Evolutionary conservation across 148 eudicot genomes (phyloP), one percentile per base, ranked within the genome.

Genomic region (Salicornia ramosissima): DNA sequence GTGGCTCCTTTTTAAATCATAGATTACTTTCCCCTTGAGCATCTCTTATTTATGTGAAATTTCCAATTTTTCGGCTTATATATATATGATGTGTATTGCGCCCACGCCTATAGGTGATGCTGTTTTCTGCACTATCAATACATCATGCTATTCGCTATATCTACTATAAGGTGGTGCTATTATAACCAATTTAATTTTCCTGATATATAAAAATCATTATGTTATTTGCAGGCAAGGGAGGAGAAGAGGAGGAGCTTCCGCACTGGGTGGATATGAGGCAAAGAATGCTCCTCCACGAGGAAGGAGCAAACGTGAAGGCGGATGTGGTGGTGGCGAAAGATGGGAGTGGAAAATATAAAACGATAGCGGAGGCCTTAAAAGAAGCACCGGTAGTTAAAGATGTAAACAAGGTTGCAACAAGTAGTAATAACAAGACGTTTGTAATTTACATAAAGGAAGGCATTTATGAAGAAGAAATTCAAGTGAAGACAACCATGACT

Each of bases 381-480:
- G 69, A 70, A 0, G 79, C 72, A 13, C 97, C 94, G 16, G 29
- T 45, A 26, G 33, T 50, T 63, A 12, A 11, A 1, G 77, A 61
- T 21, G 34, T 13, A 8, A 34, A 56, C 51, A 78, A n/a, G 53
- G 60, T 26, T 0, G 49, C 34, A 1, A 72, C 55, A 10, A 65
- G 53, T 2, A 29, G 53, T 2, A 29, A 33, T 4, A 77, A 71
- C 10, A 67, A 74, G 47, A 67, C 84, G 0, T 83, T 81, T 42
- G 84, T 89, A 30, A 86, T 89, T 10, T 56, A 75, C 66, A 76
- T 89, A 2, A 89, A 83, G 80, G 83, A 84, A 52, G 96, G 96
- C 7, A 53, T 77, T 0, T 89, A 89, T 45, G 72, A 73, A 6
- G 96, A 89, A 61, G 22, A 64, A 26, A 82, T 89, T 40, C 60